Evolutionary conservation across 352 stramenopile species (phyloP).

Genomic region (Phytophthora nicotianae): DNA sequence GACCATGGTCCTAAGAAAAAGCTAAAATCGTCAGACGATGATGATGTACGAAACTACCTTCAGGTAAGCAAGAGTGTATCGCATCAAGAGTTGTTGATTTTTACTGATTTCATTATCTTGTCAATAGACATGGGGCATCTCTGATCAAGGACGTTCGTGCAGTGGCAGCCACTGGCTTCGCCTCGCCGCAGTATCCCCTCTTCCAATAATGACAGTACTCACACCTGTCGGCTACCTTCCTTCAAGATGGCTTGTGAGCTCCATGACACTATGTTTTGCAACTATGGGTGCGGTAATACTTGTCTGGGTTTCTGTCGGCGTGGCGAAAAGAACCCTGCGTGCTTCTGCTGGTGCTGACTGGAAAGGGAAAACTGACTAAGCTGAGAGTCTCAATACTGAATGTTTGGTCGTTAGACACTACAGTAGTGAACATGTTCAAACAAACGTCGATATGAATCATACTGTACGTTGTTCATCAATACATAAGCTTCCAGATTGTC

Average conservation of each 20-base stretch:
- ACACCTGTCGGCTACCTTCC: conserved; percentile 56
- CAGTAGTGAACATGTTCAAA: conserved; percentile 8
- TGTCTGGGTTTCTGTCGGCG: conserved; percentile 34
- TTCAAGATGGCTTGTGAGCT: conserved; percentile 46
- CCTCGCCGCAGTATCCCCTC: conserved; percentile 25
- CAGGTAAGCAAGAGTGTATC: conserved; percentile 18
- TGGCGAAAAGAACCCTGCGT: conserved; percentile 12
- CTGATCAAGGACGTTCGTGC: conserved; percentile 1
- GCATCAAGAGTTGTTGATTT: background rate
- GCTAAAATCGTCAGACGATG: conserved; percentile 5
- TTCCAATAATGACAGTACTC: conserved; percentile 27
- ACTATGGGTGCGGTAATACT: conserved; percentile 45
- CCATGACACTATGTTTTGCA: conserved; percentile 48
- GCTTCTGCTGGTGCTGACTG: conserved; percentile 10
- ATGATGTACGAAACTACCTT: conserved; percentile 14
- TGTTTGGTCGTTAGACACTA: background rate
- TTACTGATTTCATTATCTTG: conserved; percentile 14
- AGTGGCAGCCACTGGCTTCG: conserved; percentile 30
- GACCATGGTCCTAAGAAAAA: background rate
- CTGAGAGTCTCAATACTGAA: background rate
- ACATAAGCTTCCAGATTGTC: conserved; percentile 18
- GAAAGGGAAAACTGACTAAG: conserved; percentile 32
- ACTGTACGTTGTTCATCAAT: conserved; percentile 16
- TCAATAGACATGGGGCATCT: conserved; percentile 22
- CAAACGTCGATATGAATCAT: background rate